Base-by-base conservation (phyloP, 1,139 yeast genomes). In the Chernovozyma sophiae-reginae region DNA sequence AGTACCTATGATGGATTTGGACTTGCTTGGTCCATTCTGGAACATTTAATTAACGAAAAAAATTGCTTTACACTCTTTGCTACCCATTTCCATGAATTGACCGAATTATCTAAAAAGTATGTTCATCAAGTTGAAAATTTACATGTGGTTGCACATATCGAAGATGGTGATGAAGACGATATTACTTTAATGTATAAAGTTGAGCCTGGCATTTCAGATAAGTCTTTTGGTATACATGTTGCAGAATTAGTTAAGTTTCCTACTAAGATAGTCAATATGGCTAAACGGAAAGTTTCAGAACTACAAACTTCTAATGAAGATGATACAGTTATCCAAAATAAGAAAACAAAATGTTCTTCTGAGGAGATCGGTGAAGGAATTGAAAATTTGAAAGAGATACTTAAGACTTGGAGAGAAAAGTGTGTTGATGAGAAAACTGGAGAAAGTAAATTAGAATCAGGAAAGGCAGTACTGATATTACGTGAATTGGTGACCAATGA, bases 1-100 rank as follows among this genome's bases (percentile, higher is more conserved):
- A 83, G 95, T 30, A 92, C 98, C 0, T 92, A 90, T 57, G 98
- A 92, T 61, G 98, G 98, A 0, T 92, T 92, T 66, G 98, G 98
- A 0, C 71, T 92, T 30, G 98, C 98, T 0, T 92, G 96, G 95
- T 82, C 97, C 0, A 92, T 92, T 41, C 85, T 94, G 48, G 96
- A 89, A 53, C 81, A 84, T 55, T 79, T 92, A 43, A 81, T 92
- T 2, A 69, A 68, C 24, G 68, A 80, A 40, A 76, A 86, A 41
- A 72, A 75, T 36, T 83, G 96, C 45, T 89, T 87, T 58, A 78
- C 95, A 0, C 57, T 92, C 42, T 92, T 92, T 70, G 98, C 98
- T 0, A 92, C 98, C 0, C 98, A 92, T 66, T 92, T 92, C 72
- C 97, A 92, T 58, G 98, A 92, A 56, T 70, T 92, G 41, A 92